phyloP scores from a whole-genome alignment of 2,329 filamentous ascomycete genomes.

The Sporothrix phasma region DNA sequence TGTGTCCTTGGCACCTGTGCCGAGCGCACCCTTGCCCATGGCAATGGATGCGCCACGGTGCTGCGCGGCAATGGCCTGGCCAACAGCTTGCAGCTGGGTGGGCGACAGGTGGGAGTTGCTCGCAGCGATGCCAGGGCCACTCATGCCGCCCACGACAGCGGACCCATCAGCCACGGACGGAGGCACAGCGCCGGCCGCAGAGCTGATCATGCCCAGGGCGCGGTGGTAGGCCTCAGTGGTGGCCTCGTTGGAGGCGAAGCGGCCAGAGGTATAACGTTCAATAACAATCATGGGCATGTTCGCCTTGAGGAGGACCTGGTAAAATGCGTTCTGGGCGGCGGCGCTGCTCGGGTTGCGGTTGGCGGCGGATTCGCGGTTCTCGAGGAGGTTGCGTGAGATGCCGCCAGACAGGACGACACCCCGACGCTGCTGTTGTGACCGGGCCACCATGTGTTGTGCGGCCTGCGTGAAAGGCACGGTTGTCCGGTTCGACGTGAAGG shows the following conservation, averaged over 20 bases:
- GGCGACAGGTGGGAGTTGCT: slow-evolving; percentile 34
- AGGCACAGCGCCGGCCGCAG: slow-evolving; percentile 15
- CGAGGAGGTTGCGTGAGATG: slow-evolving; percentile 57
- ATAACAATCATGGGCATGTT: slow-evolving; percentile 91
- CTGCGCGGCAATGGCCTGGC: slow-evolving; percentile 69
- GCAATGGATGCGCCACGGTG: slow-evolving; percentile 57
- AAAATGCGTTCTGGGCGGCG: slow-evolving; percentile 85
- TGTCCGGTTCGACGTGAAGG: neutral
- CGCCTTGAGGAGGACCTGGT: slow-evolving; percentile 78
- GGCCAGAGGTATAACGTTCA: slow-evolving; percentile 77
- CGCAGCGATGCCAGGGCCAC: slow-evolving; percentile 21
- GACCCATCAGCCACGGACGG: slow-evolving; percentile 6
- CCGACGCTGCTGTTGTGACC: slow-evolving; percentile 10
- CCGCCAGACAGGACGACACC: slow-evolving; percentile 28
- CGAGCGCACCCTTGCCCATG: slow-evolving; percentile 36
- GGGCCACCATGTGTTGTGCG: slow-evolving; percentile 1
- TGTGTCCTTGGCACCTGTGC: slow-evolving; percentile 64
- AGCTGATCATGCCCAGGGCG: slow-evolving; percentile 46
- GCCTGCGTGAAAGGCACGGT: slow-evolving; percentile 12
- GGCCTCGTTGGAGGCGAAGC: slow-evolving; percentile 69
- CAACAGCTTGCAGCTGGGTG: slow-evolving; percentile 65
- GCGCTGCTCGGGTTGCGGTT: slow-evolving; percentile 87
- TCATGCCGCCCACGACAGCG: slow-evolving; percentile 8
- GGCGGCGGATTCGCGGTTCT: slow-evolving; percentile 79
- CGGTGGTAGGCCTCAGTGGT: slow-evolving; percentile 72